phyloP scores from a whole-genome alignment of 106 monocot species.

The Dendrobium catenatum region DNA sequence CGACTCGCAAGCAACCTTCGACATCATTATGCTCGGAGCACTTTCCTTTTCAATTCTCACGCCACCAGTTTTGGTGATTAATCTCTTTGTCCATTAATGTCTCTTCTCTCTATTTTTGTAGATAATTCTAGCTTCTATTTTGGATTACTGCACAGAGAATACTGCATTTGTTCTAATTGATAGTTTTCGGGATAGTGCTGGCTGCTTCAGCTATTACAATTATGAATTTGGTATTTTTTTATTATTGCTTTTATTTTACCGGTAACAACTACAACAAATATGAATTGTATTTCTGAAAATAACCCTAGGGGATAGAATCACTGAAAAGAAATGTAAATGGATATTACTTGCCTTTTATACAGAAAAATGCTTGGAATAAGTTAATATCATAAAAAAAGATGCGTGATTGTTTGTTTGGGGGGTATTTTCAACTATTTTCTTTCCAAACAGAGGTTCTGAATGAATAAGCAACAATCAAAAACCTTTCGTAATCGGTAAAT shows the following conservation, averaged over 20 bases:
- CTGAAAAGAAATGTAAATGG: background rate
- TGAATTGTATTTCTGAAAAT: background rate
- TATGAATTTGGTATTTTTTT: background rate
- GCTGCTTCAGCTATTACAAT: background rate
- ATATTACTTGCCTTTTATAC: background rate
- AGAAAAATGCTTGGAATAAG: background rate
- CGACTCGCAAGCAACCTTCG: background rate
- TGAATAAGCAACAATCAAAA: too few species aligned
- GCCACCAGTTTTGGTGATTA: conserved; percentile 70
- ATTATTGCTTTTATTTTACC: background rate
- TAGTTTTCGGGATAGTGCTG: background rate
- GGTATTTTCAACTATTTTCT: too few species aligned
- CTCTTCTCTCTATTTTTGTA: background rate
- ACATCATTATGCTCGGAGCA: conserved; percentile 2
- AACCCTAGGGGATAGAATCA: background rate
- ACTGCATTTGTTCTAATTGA: background rate
- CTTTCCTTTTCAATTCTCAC: conserved; percentile 49
- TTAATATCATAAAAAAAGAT: background rate
- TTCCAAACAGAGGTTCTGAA: too few species aligned
- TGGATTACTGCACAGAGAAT: background rate
- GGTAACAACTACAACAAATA: background rate
- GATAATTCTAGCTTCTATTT: background rate
- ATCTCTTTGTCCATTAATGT: background rate
- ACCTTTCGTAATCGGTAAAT: too few species aligned
- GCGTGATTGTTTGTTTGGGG: background rate